Percentiles rank a stretch among this genome's conserved stretches.
Conservation (phyloP, 1,139 yeast genomes). For the Blastobotrys ciferrii region DNA sequence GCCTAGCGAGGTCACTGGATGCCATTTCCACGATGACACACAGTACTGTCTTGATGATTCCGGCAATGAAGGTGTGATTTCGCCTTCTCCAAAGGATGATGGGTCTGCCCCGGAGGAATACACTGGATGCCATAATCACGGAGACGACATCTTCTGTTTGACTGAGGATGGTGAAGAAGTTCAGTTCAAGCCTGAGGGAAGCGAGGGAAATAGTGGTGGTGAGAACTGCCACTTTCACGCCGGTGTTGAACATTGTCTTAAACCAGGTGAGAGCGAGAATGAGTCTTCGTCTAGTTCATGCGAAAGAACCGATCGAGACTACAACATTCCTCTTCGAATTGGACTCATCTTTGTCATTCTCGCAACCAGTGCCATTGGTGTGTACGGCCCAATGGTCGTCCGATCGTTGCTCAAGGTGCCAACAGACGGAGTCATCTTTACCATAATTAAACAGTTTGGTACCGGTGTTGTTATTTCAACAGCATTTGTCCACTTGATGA, state of each 20-base stretch:
- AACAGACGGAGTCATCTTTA: constrained; percentile 29
- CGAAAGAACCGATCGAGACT: constrained; percentile 30
- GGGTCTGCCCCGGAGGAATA: constrained; percentile 32
- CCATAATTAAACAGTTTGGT: constrained; percentile 52
- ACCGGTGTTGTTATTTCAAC: constrained; percentile 88
- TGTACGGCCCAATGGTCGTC: constrained; percentile 32
- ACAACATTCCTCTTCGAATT: constrained; percentile 35
- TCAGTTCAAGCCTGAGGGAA: constrained; percentile 29
- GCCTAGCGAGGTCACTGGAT: constrained; percentile 27
- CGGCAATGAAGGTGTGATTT: constrained; percentile 37
- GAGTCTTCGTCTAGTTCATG: constrained; percentile 14
- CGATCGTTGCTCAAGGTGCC: constrained; percentile 29
- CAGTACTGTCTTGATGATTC: constrained; percentile 34
- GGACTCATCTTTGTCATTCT: constrained; percentile 39
- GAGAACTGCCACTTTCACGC: constrained; percentile 43
- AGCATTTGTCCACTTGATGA: constrained; percentile 75
- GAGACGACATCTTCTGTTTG: constrained; percentile 33
- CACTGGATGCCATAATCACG: constrained; percentile 39
- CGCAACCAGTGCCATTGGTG: constrained; percentile 38
- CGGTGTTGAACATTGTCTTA: constrained; percentile 43
- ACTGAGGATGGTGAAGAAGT: constrained; percentile 29
- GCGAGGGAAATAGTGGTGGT: constrained; percentile 8
- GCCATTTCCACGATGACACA: constrained; percentile 37
- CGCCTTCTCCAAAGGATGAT: constrained; percentile 35
- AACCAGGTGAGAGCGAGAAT: constrained; percentile 19